A percentile compares a stretch with the other conserved stretches of the same genome.
Evolutionary conservation across 176 grass and related monocot genomes (phyloP).

Genomic region (Eragrostis curvula): DNA sequence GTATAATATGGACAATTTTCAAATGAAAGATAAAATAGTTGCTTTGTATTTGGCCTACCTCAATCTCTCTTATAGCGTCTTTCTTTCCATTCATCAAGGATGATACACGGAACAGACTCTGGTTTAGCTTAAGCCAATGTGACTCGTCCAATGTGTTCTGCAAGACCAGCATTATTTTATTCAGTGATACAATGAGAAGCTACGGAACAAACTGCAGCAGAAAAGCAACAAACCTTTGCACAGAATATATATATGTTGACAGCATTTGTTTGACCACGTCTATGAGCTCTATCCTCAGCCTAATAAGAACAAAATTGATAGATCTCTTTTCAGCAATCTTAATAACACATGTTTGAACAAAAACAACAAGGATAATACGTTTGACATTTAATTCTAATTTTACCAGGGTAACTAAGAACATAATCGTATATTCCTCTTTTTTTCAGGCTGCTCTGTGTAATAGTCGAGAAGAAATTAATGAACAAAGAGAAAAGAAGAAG

Average conservation of each 20-base stretch:
- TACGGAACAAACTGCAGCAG: constrained; percentile 23
- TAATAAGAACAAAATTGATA: constrained; percentile 42
- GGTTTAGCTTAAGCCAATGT: constrained; percentile 83
- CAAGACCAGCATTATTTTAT: constrained; percentile 33
- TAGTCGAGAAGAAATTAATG: constrained; percentile 31
- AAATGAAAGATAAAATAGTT: constrained; percentile 1
- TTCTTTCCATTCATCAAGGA: constrained; percentile 95
- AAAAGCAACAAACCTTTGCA: constrained; percentile 62
- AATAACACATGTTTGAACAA: constrained; percentile 8
- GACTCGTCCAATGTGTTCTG: constrained; percentile 82
- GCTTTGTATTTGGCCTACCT: constrained; percentile 55
- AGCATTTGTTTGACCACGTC: constrained; percentile 87
- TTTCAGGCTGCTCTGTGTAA: constrained; percentile 1
- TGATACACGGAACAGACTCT: constrained; percentile 81
- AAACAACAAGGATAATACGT: neutral
- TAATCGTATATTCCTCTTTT: constrained; percentile 10
- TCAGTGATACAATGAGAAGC: neutral
- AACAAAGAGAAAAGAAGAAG: constrained; percentile 3
- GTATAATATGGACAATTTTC: neutral
- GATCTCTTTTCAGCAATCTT: constrained; percentile 16
- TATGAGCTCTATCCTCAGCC: constrained; percentile 99
- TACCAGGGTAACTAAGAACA: constrained; percentile 26
- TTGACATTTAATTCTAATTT: constrained; percentile 24
- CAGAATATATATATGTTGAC: constrained; percentile 99
- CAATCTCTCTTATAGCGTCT: constrained; percentile 86